A percentile compares a stretch with the other conserved stretches of the same genome.
phyloP scores from a whole-genome alignment of 2,329 filamentous ascomycete species.

The Xylariaceae sp. region DNA sequence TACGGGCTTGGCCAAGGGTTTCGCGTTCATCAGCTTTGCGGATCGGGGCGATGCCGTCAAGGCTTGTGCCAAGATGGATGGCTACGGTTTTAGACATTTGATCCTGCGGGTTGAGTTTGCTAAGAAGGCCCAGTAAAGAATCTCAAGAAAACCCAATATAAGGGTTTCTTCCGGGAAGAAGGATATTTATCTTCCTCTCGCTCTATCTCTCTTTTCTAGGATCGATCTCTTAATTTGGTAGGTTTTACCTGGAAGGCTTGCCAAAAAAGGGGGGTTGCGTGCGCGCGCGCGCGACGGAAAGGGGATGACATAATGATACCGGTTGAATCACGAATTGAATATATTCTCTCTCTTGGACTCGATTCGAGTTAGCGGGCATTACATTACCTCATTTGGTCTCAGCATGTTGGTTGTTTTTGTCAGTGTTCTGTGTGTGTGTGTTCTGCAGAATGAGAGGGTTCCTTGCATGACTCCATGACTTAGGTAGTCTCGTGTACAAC shows the following conservation, averaged over 20 bases:
- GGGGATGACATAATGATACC: neutral
- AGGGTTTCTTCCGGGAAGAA: too few species aligned
- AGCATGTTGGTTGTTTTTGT: neutral
- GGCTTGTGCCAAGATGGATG: slow-evolving; percentile 97
- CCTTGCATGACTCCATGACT: neutral
- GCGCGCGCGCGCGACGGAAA: too few species aligned
- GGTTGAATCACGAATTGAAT: too few species aligned
- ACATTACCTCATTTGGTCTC: neutral
- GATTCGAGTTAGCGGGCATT: neutral
- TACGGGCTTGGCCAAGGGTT: slow-evolving; percentile 93
- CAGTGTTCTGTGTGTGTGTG: neutral
- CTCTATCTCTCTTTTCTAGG: too few species aligned
- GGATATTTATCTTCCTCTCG: too few species aligned
- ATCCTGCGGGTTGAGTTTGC: slow-evolving; percentile 85
- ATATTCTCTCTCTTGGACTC: too few species aligned
- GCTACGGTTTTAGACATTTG: slow-evolving; percentile 82
- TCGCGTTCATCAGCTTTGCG: slow-evolving; percentile 96
- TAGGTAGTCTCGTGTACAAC: too few species aligned
- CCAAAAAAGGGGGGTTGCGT: too few species aligned
- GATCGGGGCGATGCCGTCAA: slow-evolving; percentile 84
- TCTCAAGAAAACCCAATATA: neutral
- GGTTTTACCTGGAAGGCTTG: too few species aligned
- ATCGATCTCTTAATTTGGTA: too few species aligned
- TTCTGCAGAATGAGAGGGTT: neutral
- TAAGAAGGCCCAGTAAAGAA: slow-evolving; percentile 56